phyloP scores from a whole-genome alignment of 2,329 filamentous ascomycete genomes.

The Didymella pomorum region DNA sequence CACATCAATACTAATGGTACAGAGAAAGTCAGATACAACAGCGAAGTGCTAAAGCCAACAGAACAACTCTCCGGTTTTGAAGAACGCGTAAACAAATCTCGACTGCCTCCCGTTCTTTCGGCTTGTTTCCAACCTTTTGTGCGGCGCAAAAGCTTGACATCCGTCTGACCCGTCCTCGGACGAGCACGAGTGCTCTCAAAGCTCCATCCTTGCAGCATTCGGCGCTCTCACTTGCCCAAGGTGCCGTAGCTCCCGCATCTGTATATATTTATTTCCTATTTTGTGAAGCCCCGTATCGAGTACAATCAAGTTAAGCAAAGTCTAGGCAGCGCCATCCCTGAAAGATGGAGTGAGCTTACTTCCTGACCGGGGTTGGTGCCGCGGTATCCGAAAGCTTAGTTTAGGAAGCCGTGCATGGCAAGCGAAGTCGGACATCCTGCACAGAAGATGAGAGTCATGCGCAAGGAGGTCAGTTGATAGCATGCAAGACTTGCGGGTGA shows the following conservation, averaged over 20 bases:
- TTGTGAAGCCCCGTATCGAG: not conserved
- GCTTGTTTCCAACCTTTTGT: no score
- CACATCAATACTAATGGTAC: no score
- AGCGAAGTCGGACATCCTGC: not conserved
- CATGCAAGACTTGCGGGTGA: not conserved
- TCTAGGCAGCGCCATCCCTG: not conserved
- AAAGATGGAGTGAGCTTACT: not conserved
- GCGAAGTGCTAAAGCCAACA: no score
- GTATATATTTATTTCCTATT: not conserved
- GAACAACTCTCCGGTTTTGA: no score
- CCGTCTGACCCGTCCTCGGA: not conserved
- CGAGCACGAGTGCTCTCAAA: not conserved
- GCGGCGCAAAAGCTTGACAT: no score
- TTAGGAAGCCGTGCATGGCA: not conserved
- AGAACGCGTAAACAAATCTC: no score
- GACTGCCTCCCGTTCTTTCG: no score
- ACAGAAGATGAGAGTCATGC: not conserved
- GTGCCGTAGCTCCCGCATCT: not conserved
- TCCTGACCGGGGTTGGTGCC: not conserved
- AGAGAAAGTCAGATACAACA: no score
- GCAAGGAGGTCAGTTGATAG: not conserved
- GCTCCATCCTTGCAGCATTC: not conserved
- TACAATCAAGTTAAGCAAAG: not conserved
- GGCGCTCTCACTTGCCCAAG: not conserved
- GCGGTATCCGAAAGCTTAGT: not conserved